These are phyloP conservation scores for Curvularia spicifera DNA, from an alignment of 2,329 filamentous ascomycete genomes.

Conservation along the genomic window DNA sequence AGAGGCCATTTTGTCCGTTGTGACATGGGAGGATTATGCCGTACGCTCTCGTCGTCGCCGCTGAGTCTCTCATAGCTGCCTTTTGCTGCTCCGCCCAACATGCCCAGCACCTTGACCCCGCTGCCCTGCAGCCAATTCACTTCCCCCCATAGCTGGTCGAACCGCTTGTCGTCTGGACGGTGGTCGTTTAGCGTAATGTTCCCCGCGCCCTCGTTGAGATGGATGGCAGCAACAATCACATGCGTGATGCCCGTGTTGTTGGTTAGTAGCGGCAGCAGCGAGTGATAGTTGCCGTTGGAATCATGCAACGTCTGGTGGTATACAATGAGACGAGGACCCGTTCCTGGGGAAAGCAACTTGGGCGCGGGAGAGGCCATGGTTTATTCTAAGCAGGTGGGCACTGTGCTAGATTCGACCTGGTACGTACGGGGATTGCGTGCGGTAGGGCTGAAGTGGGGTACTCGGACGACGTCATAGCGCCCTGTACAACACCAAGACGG, in stretches of 20 bases:
- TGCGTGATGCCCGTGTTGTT: slow-evolving; percentile 73
- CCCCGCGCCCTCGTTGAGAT: slow-evolving; percentile 73
- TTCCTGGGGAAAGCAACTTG: slow-evolving; percentile 44
- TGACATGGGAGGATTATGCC: neutral
- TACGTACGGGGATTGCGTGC: slow-evolving; percentile 12
- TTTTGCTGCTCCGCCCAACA: slow-evolving; percentile 84
- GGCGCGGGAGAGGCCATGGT: slow-evolving; percentile 39
- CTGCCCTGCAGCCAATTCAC: slow-evolving; percentile 71
- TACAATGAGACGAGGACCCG: slow-evolving; percentile 56
- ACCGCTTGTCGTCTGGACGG: slow-evolving; percentile 69
- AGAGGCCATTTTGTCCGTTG: too few relatives aligned
- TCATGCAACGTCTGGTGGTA: slow-evolving; percentile 72
- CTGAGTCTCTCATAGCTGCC: slow-evolving; percentile 68
- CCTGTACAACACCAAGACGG: slow-evolving; percentile 17
- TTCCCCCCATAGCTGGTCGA: slow-evolving; percentile 79
- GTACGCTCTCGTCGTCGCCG: slow-evolving; percentile 43
- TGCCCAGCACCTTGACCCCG: slow-evolving; percentile 81
- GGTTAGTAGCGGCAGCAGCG: slow-evolving; percentile 66
- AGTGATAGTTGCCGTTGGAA: slow-evolving; percentile 61
- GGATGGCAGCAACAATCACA: slow-evolving; percentile 84
- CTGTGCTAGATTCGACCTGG: slow-evolving; percentile 9
- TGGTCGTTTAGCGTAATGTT: slow-evolving; percentile 83
- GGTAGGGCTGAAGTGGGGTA: slow-evolving; percentile 43
- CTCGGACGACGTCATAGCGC: slow-evolving; percentile 30
- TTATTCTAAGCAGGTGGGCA: slow-evolving; percentile 2